phyloP scores from a whole-genome alignment of 768 basidiomycete genomes.

The Psilocybe cubensis region DNA sequence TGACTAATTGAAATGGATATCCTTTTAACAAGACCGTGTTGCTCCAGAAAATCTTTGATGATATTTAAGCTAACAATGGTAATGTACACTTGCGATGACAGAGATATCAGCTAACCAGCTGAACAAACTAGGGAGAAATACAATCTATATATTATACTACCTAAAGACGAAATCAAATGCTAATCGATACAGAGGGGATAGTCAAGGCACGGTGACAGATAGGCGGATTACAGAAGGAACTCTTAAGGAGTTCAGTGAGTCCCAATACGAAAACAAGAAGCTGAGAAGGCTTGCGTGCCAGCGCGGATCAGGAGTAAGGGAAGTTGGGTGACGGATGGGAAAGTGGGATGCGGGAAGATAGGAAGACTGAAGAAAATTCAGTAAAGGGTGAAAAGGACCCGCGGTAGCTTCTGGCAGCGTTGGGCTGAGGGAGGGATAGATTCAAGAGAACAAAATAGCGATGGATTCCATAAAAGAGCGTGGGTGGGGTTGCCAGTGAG shows the following conservation, averaged over 20 bases:
- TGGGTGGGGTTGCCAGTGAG: background rate
- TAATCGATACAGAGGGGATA: conserved; percentile 16
- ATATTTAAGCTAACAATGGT: background rate
- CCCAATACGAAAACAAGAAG: background rate
- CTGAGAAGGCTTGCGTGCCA: conserved; percentile 4
- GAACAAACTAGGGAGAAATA: conserved; percentile 14
- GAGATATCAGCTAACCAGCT: background rate
- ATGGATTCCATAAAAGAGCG: background rate
- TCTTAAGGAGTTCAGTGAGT: conserved; percentile 1
- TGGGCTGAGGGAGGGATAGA: background rate
- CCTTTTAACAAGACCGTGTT: background rate
- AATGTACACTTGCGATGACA: conserved; percentile 1
- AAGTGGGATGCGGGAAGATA: background rate
- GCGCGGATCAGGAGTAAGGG: conserved; percentile 3
- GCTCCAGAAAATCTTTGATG: background rate
- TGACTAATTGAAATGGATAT: background rate
- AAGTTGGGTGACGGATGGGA: background rate
- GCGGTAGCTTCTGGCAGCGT: background rate
- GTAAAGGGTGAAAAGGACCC: too few species aligned
- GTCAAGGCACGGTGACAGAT: background rate
- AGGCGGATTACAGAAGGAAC: background rate
- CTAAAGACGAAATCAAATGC: conserved; percentile 3
- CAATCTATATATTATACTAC: conserved; percentile 12
- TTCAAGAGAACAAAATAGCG: background rate
- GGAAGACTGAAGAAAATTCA: background rate